Evolutionary conservation across 306 rosid genomes (phyloP).

Genomic region (Adenanthera pavonina): DNA sequence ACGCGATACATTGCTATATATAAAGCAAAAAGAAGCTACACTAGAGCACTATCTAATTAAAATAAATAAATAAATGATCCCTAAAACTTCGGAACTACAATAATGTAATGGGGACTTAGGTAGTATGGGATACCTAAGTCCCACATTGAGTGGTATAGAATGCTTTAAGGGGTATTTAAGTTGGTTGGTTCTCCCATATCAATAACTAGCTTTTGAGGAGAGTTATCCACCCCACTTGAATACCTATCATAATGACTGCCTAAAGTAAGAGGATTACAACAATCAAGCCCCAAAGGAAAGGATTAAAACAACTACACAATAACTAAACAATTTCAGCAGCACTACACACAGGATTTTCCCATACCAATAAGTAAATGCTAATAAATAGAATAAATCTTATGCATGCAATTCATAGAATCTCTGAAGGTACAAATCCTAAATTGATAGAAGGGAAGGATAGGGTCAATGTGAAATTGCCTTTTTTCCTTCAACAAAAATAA

Average conservation of each 20-base stretch:
- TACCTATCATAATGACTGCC: neutral
- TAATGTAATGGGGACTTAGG: too few species aligned
- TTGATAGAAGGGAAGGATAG: slow-evolving; percentile 24
- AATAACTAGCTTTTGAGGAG: too few species aligned
- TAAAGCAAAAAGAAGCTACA: neutral
- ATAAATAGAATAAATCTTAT: slow-evolving; percentile 35
- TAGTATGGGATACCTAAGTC: too few species aligned
- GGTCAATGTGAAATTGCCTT: slow-evolving; percentile 11
- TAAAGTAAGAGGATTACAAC: neutral
- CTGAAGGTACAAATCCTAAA: slow-evolving; percentile 13
- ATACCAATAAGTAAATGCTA: slow-evolving; percentile 37
- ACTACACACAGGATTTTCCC: neutral
- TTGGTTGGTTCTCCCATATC: too few species aligned
- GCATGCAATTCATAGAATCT: slow-evolving; percentile 34
- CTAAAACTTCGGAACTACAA: neutral
- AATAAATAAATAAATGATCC: neutral
- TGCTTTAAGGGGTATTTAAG: too few species aligned
- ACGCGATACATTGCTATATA: neutral
- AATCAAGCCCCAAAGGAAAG: neutral
- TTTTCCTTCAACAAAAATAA: neutral
- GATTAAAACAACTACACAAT: neutral
- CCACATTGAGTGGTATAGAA: too few species aligned
- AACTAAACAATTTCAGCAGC: neutral
- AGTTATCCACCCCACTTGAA: too few species aligned
- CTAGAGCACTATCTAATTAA: neutral